Base-by-base conservation (phyloP, 192 early-diverging fungal genomes). In the Linnemannia schmuckeri region DNA sequence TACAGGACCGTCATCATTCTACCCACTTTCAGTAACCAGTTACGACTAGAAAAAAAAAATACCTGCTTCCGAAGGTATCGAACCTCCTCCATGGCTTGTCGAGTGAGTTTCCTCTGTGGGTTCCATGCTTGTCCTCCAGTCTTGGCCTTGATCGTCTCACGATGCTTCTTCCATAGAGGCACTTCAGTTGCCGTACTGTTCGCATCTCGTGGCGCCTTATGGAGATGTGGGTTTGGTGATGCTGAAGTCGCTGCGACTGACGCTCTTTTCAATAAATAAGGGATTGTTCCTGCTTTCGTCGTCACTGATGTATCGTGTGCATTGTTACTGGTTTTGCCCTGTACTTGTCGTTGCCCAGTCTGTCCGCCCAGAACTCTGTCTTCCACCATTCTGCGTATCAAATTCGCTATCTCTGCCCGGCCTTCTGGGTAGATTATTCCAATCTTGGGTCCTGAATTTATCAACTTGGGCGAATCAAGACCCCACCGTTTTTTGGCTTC, bases 1-100 rank as follows among this genome's bases (percentile, higher is more conserved):
- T 49, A 17, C 6, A 69, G 2, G 49, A 49, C 30, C 9, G 1
- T 22, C 24, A 27, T 22, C 27, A n/a, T 33, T 30, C 42, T 13
- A 68, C 20, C 44, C 6, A 44, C 3, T 3, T n/a, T 33, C 12
- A 15, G 44, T 10, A 46, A 46, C 44, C 12, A 46, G 13, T 46
- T 15, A 12, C 44, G 13, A 46, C 44, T 46, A 55, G 54, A 27
- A n/a, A 33, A 37, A 37, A 30, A 35, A 54, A 40, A 55, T 76
- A 86, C 84, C 79, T 86, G 84, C 33, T 86, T 86, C 10, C 71
- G 74, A 18, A 86, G 79, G 69, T 76, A 86, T 63, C 84, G 74
- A 33, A 86, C 71, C 33, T 86, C 84, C 18, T 86, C 84, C 84
- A 86, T 86, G 41, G 79, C 49, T 18, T 80, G 68, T 41, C 79